phyloP scores from a whole-genome alignment of 148 eudicot genomes.

The Rhododendron ferrugineum region DNA sequence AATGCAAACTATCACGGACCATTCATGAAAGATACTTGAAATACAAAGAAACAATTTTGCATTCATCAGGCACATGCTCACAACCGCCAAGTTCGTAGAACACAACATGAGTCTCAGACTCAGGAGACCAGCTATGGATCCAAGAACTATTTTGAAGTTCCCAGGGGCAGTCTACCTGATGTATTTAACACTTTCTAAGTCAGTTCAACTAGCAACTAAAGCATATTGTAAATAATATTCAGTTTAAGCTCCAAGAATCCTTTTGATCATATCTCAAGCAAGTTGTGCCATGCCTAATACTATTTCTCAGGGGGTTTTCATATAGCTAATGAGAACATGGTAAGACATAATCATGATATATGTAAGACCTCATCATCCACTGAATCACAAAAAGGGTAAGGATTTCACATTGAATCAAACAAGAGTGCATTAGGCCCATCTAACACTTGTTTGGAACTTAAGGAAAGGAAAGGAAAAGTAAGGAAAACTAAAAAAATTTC shows the following conservation, averaged over 20 bases:
- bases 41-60: neutral
- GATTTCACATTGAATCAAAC: neutral
- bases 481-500: no score
- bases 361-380: neutral
- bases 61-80: neutral
- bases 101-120: neutral
- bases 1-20: neutral
- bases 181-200: neutral
- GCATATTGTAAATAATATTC: neutral
- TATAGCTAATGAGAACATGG: neutral
- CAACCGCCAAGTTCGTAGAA: neutral
- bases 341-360: neutral
- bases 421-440: neutral
- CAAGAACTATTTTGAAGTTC: neutral
- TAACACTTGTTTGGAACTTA: no score
- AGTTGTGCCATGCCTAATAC: neutral
- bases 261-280: slow-evolving; percentile 1
- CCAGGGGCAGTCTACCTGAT: neutral
- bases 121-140: neutral
- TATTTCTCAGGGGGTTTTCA: neutral
- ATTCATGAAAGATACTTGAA: neutral
- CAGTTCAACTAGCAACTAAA: neutral
- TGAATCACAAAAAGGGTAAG: neutral
- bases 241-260: neutral
- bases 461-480: no score